These are phyloP conservation scores for Areca catechu DNA, from an alignment of 176 grass and related monocot species.

Conservation along the genomic window DNA sequence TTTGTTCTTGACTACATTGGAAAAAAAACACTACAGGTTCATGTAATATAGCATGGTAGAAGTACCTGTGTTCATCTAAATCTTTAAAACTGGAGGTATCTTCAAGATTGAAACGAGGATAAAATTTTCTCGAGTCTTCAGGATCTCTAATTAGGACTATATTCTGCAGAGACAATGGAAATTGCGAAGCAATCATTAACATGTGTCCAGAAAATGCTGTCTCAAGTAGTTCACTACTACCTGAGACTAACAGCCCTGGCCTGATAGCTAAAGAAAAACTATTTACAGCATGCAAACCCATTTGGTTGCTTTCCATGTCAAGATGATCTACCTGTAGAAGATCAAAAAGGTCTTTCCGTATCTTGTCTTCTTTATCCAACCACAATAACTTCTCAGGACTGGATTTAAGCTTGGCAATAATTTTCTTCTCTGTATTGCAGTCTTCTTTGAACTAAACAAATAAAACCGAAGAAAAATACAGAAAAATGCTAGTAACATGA, in stretches of 20 bases:
- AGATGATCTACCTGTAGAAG: constrained; percentile 60
- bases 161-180: constrained; percentile 43
- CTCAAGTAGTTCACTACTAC: neutral
- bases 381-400: constrained; percentile 74
- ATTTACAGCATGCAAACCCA: no score
- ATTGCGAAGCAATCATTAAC: no score
- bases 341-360: constrained; percentile 61
- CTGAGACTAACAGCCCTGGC: neutral
- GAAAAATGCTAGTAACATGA: constrained; percentile 6
- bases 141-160: constrained; percentile 92
- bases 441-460: constrained; percentile 88
- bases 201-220: no score
- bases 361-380: constrained; percentile 77
- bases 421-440: constrained; percentile 97
- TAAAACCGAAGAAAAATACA: constrained; percentile 3
- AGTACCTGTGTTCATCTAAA: constrained; percentile 93
- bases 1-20: no score
- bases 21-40: no score
- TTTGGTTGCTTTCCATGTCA: neutral
- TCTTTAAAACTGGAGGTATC: constrained; percentile 82
- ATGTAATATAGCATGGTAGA: neutral
- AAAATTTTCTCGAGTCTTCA: constrained; percentile 75
- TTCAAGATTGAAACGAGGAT: constrained; percentile 95
- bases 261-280: constrained; percentile 6
- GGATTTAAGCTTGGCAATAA: constrained; percentile 69